Conservation (phyloP, 257 asterid species). For the Nicotiana noctiflora region DNA sequence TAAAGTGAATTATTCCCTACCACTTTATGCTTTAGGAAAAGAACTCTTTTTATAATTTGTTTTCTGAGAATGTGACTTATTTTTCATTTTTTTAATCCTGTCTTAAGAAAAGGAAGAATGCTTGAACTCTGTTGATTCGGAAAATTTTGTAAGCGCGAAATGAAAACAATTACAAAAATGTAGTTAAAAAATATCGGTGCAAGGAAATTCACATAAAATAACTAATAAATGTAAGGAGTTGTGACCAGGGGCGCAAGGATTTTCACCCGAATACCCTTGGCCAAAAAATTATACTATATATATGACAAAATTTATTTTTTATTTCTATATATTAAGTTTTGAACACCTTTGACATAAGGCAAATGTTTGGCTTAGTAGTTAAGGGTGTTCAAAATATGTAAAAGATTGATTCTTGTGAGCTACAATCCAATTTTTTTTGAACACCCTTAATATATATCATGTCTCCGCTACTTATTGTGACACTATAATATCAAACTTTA, state of each 20-base stretch:
- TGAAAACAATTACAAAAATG: not conserved
- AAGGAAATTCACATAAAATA: not conserved
- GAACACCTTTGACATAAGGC: too few species aligned
- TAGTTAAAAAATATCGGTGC: not conserved
- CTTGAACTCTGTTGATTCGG: not conserved
- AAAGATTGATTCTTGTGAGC: too few species aligned
- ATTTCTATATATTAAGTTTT: too few species aligned
- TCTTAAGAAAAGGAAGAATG: not conserved
- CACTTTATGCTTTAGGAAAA: not conserved
- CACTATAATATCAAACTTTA: not conserved
- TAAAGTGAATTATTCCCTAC: slow-evolving; percentile 1
- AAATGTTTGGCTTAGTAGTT: too few species aligned
- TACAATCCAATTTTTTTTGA: too few species aligned
- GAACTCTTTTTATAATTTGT: not conserved
- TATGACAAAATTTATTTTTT: too few species aligned
- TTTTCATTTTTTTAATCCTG: not conserved
- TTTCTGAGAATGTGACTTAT: not conserved
- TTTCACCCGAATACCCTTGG: too few species aligned
- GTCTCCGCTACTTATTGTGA: too few species aligned
- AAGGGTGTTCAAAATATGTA: too few species aligned
- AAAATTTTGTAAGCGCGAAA: not conserved
- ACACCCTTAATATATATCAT: too few species aligned
- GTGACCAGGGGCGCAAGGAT: too few species aligned
- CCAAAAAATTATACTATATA: too few species aligned
- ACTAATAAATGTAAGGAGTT: not conserved